Base-by-base conservation (phyloP, 306 rosid species). In the Canavalia gladiata region DNA sequence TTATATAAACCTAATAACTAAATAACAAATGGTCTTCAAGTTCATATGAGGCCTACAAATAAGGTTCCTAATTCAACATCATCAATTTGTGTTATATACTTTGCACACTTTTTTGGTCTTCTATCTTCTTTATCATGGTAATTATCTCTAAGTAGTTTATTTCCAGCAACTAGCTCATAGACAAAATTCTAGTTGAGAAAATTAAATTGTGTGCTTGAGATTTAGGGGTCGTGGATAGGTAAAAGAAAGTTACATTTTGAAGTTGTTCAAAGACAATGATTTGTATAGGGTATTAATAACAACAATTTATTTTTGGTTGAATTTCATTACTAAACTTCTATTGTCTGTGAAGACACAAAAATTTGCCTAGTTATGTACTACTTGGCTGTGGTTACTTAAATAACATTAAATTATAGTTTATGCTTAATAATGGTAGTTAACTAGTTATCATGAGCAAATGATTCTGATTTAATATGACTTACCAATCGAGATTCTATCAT, bases 221-320 rank as follows among this genome's bases (percentile, higher is more conserved):
- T 57, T 78, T 77, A 9, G 25, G 60, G 66, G 50, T 55, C 59
- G n/a, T n/a, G 69, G 47, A 42, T 31, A 68, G 47, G 34, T 31
- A 18, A 68, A 45, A n/a, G 25, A 43, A 59, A 52, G 33, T 58
- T 46, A 3, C 52, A 69, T 58, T 79, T 68, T 69, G 18, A 12
- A 60, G 31, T 34, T 34, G 7, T 45, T 37, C 9, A 45, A 70
- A 56, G 47, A 8, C 55, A 58, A 63, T 13, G 31, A 29, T 45
- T 70, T 69, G 13, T 58, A 8, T 33, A 41, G 13, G 68, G 30
- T 18, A 56, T 68, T 42, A n/a, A 51, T 28, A 55, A 8, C 8
- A 49, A 37, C 81, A 34, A 77, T 77, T 65, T 57, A 54, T 77
- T 39, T 63, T 7, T 6, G 39, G 60, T 64, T 37, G 29, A 64